These are phyloP conservation scores for Pichia occidentalis DNA, from an alignment of 805 yeast species.

Conservation along the genomic window DNA sequence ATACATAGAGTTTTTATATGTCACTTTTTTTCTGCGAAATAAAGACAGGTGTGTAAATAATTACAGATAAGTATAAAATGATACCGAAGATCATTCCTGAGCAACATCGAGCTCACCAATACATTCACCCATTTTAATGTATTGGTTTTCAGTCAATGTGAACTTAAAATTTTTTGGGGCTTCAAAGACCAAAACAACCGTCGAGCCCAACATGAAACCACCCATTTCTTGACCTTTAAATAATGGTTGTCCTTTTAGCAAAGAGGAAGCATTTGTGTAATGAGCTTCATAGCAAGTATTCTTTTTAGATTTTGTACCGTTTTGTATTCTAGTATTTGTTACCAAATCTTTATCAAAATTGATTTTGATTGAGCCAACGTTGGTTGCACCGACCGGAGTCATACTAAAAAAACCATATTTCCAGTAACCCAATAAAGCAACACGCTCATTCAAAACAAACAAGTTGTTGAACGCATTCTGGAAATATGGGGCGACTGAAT, in stretches of 20 bases:
- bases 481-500: conserved; percentile 94
- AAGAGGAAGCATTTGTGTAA: conserved; percentile 67
- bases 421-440: conserved; percentile 93
- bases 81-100: background rate
- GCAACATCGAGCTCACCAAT: conserved; percentile 40
- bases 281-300: conserved; percentile 93
- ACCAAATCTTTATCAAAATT: conserved; percentile 86
- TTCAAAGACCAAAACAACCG: conserved; percentile 95
- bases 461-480: conserved; percentile 81
- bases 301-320: conserved; percentile 47
- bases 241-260: conserved; percentile 82
- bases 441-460: conserved; percentile 90
- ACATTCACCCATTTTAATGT: conserved; percentile 77
- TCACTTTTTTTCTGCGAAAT: background rate
- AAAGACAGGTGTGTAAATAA: background rate
- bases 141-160: conserved; percentile 61
- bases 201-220: conserved; percentile 91
- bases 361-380: conserved; percentile 90
- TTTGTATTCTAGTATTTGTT: conserved; percentile 70
- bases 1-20: no score
- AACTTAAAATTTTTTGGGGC: conserved; percentile 82
- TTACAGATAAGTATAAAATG: background rate
- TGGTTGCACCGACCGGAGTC: conserved; percentile 99
- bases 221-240: conserved; percentile 94
- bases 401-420: conserved; percentile 93